These are phyloP conservation scores for Phialophora macrospora DNA, from an alignment of 2,329 filamentous ascomycete genomes.

Conservation along the genomic window DNA sequence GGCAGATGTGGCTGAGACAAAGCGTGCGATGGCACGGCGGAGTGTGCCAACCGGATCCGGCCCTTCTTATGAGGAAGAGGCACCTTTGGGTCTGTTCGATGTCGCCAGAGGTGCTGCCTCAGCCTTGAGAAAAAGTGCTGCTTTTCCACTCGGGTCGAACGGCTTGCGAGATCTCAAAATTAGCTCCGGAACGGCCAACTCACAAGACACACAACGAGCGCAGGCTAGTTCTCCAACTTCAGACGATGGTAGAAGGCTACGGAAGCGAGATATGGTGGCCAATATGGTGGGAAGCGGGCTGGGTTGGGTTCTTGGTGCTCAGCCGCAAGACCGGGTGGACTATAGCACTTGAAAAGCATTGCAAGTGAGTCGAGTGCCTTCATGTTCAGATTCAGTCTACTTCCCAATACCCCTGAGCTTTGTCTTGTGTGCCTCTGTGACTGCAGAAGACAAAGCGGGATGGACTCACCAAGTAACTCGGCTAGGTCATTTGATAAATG, in stretches of 20 bases:
- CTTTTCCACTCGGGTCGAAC: slow-evolving; percentile 48
- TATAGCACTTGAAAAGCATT: slow-evolving; percentile 1
- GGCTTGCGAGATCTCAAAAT: slow-evolving; percentile 31
- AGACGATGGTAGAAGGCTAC: slow-evolving; percentile 43
- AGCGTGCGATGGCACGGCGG: slow-evolving; percentile 47
- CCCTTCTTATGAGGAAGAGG: slow-evolving; percentile 46
- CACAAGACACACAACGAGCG: slow-evolving; percentile 14
- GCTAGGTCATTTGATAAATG: neutral
- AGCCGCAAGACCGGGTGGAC: slow-evolving; percentile 42
- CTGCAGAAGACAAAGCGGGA: neutral
- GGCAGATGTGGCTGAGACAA: slow-evolving; percentile 52
- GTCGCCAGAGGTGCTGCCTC: slow-evolving; percentile 57
- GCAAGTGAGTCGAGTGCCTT: neutral
- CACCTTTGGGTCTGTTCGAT: slow-evolving; percentile 59
- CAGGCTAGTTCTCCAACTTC: slow-evolving; percentile 27
- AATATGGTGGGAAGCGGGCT: slow-evolving; percentile 67
- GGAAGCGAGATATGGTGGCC: slow-evolving; percentile 62
- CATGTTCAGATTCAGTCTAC: neutral
- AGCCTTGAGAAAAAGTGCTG: slow-evolving; percentile 53
- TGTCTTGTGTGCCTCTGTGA: neutral
- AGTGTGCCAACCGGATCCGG: slow-evolving; percentile 35
- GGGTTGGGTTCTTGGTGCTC: slow-evolving; percentile 67
- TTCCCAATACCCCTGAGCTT: neutral
- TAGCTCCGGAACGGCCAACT: slow-evolving; percentile 2
- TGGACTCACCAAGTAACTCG: neutral